Base-by-base conservation (phyloP, 78 protist genomes). In the Goniomonas avonlea region DNA sequence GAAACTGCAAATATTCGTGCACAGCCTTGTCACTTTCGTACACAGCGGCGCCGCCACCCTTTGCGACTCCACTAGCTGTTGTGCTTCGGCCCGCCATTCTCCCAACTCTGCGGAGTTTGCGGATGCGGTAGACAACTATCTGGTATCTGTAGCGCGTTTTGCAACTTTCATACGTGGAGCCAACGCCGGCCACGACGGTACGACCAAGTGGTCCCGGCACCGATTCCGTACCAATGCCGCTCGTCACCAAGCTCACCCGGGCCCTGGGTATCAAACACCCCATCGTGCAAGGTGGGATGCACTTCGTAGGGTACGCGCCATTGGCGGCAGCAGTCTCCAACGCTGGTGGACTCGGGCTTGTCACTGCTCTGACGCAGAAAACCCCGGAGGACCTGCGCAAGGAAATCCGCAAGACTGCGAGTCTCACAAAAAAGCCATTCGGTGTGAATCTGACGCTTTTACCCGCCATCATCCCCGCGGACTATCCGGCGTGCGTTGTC, bases 401-500 rank as follows among this genome's bases (percentile, higher is more conserved):
- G 5, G 81, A 63, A 21, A 76, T 76, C 73, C 85, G 77, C 35
- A 53, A 31, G 11, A 15, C 69, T 7, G 21, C 7, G 27, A 61
- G 56, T 4, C 25, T 63, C 34, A 59, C 75, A 7, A 34, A 60
- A 34, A 81, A 68, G 47, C 78, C 73, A 5, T 59, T 82, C 47
- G 86, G 81, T 13, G 86, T 82, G 55, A 82, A 82, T 27, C 7
- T 82, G 48, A 82, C 86, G 59, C 38, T 82, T 13, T 25, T 82
- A 13, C 86, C 86, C 23, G 38, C 48, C 59, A 35, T 66, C 71
- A 82, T 3, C 50, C 40, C 60, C 5, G 70, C 74, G 17, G 60
- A 53, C 37, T 82, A 47, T n/a, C n/a, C n/a, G n/a, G n/a, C n/a
- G n/a, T n/a, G n/a, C n/a, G n/a, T n/a, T n/a, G n/a, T n/a, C n/a